Evolutionary conservation across 805 yeast species (phyloP), one percentile per base, ranked within the genome.

Genomic region (Millerozyma miso): DNA sequence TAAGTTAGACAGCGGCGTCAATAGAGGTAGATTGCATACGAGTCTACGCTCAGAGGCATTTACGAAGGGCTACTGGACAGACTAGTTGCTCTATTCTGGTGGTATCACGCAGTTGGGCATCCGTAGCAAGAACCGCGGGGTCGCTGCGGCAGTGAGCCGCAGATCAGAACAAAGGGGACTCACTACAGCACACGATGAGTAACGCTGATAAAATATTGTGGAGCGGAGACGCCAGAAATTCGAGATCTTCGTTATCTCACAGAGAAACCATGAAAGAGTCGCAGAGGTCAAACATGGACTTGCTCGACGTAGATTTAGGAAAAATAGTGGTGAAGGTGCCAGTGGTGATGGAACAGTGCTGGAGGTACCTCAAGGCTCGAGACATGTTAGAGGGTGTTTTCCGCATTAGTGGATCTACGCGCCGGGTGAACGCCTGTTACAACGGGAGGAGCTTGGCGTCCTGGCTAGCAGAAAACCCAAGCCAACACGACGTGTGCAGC

Each of bases 371-470:
- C 4, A 41, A 54, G 5, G 40, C 37, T 4, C 46, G 56, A 4
- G 39, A 31, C 12, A 39, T 56, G 1, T 48, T 47, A 16, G 64
- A 62, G 38, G 69, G 69, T 14, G 46, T 62, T 5, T 63, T 63
- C 41, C 49, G 69, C 20, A 54, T 63, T 15, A 60, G 57, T 38
- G 69, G 69, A 8, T 62, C 67, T 1, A 52, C 53, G 20, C 53
- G 58, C 35, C 52, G 63, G 26, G 52, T 62, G 15, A 49, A 55
- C 29, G 40, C 48, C 3, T 52, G 58, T 42, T 53, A 45, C 35
- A 19, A 47, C 23, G 42, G 46, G 19, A 26, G 7, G 16, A 37
- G 31, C 16, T 13, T 23, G 10, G 39, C 19, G 13, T 7, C 17
- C n/a, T 58, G 61, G 62, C 51, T 61, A 6, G 39, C 33, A 10